Evolutionary conservation across 176 grass and related monocot genomes (phyloP), one percentile per base, ranked within the genome.

Genomic region (Oryza glumipatula): DNA sequence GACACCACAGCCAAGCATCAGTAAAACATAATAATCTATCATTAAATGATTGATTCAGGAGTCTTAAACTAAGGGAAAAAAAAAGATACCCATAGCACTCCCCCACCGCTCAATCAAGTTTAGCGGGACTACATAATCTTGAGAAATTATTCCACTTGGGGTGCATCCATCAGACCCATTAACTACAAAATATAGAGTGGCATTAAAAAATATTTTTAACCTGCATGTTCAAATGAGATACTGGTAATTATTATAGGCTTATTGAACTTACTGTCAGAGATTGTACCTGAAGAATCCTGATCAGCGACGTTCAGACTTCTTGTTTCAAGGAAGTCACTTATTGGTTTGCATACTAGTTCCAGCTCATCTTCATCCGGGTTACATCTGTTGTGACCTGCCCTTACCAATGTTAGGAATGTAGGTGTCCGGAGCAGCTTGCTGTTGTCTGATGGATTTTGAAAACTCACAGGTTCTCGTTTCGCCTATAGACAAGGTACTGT

Each of bases 81-180:
- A 85, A 67, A 82, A 88, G 83, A 94, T 98, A 98, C 96, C 96
- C 93, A 98, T 98, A 83, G 91, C 93, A 73, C 86, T 94, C 36
- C 96, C 96, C 96, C 96, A 98, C 86, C 89, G 88, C 72, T 98
- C 91, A 85, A 95, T 95, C 83, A 95, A 94, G 76, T 84, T 95
- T 86, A 82, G 21, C 63, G 93, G 91, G 68, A 98, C 93, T 77
- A 43, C 67, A 72, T 92, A 95, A 51, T 90, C 78, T 43, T 88
- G 63, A 76, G 82, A 73, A 76, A n/a, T 0, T 72, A 35, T 78
- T 76, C 58, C 73, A 45, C 21, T 69, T 60, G 9, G 67, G 58
- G 54, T 52, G 58, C 76, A 68, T 90, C 81, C 86, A 91, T 82
- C 60, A 65, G 46, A 79, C 58, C 84, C 85, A 54, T 93, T 83